phyloP scores from a whole-genome alignment of 305 asterid genomes.

The Caryopteris hybrid region DNA sequence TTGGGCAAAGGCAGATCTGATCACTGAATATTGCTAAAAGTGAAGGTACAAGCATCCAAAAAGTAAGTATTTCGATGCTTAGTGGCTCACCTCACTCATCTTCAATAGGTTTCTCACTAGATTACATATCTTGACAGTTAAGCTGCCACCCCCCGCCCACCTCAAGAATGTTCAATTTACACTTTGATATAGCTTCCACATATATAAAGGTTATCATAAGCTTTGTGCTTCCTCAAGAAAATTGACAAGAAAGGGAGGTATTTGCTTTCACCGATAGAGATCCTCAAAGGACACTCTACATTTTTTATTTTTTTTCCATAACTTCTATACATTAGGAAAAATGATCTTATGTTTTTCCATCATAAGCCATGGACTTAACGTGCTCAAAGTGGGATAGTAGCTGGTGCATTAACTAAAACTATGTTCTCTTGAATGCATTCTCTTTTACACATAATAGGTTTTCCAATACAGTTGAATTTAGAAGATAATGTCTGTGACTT shows the following conservation, averaged over 20 bases:
- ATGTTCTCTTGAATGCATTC: background rate
- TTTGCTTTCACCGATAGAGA: background rate
- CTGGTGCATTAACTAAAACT: background rate
- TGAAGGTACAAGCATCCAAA: background rate
- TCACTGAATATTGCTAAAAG: background rate
- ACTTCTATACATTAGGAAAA: background rate
- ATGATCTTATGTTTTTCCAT: conserved; percentile 2
- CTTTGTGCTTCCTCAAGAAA: too few species aligned
- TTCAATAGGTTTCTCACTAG: background rate
- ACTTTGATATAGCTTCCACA: background rate
- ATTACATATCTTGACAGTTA: background rate
- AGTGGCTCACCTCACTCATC: background rate
- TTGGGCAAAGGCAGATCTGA: background rate
- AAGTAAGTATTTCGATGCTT: background rate
- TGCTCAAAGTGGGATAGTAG: background rate
- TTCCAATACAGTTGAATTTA: background rate
- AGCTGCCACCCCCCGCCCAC: background rate
- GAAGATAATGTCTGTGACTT: background rate
- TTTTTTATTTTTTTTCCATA: background rate
- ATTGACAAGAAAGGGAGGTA: background rate
- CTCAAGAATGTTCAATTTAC: background rate
- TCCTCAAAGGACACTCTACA: background rate
- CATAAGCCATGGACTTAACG: background rate
- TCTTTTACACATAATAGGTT: background rate
- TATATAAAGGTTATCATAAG: background rate